Base-by-base conservation (phyloP, 306 rosid genomes). In the Rosa persica region DNA sequence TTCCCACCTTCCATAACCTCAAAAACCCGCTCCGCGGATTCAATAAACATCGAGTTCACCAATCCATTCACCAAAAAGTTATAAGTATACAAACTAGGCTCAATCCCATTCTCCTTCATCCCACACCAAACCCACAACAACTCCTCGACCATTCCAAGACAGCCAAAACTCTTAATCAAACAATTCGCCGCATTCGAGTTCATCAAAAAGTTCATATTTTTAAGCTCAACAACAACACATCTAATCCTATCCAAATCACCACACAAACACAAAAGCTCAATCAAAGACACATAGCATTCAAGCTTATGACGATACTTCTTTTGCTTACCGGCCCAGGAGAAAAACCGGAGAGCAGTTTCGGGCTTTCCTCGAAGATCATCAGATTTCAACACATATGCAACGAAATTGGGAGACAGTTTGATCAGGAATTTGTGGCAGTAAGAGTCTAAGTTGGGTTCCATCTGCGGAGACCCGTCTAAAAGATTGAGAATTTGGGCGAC, bases 111-210 rank as follows among this genome's bases (percentile, higher is more conserved):
- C 74, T 91, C 89, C 57, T 85, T 91, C 98, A 92, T 88, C 54
- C 81, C 81, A n/a, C 96, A 86, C 91, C 97, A 91, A 13, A 92
- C 93, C 89, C 93, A 91, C 51, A 95, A 76, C 85, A 92, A 74
- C 73, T 91, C 98, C 77, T 91, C 92, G 60, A 95, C 86, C 78
- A 92, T 76, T 7, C 93, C 97, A 64, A 82, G 81, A 46, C 83
- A 65, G 15, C 97, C 93, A 49, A 91, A 86, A 72, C 86, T 82
- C 80, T 82, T 87, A 75, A 91, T 78, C 39, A 95, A 79, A 20
- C 91, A 88, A 73, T 92, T 89, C 0, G 91, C 96, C 0, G 90
- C 88, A 0, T 84, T 70, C 34, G 77, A 36, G 5, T 79, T 91
- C 85, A 95, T 85, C 7, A 88, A 81, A 80, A 95, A 85, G 9